Evolutionary conservation across 2,329 filamentous ascomycete species (phyloP).

Genomic region (Neonectria faginata): DNA sequence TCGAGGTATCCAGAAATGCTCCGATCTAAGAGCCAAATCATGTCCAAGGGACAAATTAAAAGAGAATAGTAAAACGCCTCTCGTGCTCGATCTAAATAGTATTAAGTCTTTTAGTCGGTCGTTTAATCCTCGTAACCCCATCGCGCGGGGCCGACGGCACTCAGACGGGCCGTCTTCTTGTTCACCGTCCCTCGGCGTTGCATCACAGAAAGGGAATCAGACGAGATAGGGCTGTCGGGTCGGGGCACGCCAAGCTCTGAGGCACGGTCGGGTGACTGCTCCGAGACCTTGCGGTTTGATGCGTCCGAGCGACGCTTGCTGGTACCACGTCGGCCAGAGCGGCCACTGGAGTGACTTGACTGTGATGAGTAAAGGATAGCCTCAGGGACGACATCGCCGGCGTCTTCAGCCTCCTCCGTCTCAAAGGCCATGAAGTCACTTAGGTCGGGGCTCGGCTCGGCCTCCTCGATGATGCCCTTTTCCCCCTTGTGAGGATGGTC

Average conservation of each 20-base stretch:
- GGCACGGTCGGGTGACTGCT: slow-evolving; percentile 21
- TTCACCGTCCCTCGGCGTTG: slow-evolving; percentile 43
- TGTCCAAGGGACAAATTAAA: slow-evolving; percentile 23
- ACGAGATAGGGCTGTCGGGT: slow-evolving; percentile 57
- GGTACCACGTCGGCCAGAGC: slow-evolving; percentile 23
- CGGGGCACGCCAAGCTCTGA: slow-evolving; percentile 50
- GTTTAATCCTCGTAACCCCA: slow-evolving; percentile 42
- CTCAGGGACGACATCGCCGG: slow-evolving; percentile 34
- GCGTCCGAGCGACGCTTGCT: slow-evolving; percentile 27
- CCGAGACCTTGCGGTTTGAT: slow-evolving; percentile 24
- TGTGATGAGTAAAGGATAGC: slow-evolving; percentile 33
- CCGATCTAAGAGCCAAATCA: slow-evolving; percentile 23
- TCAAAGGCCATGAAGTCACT: slow-evolving; percentile 55
- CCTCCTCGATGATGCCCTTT: slow-evolving; percentile 38
- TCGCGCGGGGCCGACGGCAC: slow-evolving; percentile 47
- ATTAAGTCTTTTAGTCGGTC: slow-evolving; percentile 5
- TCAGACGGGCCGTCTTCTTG: slow-evolving; percentile 56
- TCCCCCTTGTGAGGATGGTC: slow-evolving; percentile 44
- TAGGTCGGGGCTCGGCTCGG: slow-evolving; percentile 52
- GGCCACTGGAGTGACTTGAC: slow-evolving; percentile 26
- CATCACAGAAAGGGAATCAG: slow-evolving; percentile 46
- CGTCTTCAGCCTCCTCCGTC: slow-evolving; percentile 39
- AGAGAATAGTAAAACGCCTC: slow-evolving; percentile 12
- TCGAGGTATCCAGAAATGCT: slow-evolving; percentile 40
- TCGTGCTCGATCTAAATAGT: slow-evolving; percentile 2